These are phyloP conservation scores for Hypoxylon fuscum DNA, from an alignment of 495 filamentous ascomycete genomes.

Conservation along the genomic window DNA sequence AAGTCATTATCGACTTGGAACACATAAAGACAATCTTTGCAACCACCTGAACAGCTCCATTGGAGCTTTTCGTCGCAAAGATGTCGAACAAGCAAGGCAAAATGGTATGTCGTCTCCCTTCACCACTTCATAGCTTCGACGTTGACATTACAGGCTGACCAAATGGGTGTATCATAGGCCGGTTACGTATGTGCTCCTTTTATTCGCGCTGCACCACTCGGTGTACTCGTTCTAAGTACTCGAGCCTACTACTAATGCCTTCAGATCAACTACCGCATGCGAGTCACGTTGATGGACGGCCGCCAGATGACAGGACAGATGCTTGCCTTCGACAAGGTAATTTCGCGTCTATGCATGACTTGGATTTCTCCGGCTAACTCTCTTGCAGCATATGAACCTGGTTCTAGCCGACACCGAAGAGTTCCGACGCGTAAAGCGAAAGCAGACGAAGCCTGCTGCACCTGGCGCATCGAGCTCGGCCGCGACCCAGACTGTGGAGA, in stretches of 20 bases:
- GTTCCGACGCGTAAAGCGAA: conserved; percentile 93
- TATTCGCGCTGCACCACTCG: conserved; percentile 10
- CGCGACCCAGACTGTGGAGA: conserved; percentile 71
- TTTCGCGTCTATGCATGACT: not conserved
- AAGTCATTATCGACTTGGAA: conserved; percentile 44
- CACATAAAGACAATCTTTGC: conserved; percentile 61
- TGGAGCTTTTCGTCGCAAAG: conserved; percentile 66
- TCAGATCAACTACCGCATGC: conserved; percentile 99
- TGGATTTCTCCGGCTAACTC: conserved; percentile 33
- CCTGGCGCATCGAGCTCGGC: conserved; percentile 65
- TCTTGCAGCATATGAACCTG: conserved; percentile 92
- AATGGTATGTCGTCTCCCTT: conserved; percentile 80
- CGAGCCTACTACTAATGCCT: conserved; percentile 53
- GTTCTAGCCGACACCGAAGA: conserved; percentile 99
- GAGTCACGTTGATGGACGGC: conserved; percentile 93
- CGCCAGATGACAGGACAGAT: conserved; percentile 97
- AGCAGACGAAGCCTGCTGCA: conserved; percentile 78
- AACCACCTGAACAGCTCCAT: conserved; percentile 66
- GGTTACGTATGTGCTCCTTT: conserved; percentile 83
- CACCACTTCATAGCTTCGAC: conserved; percentile 51
- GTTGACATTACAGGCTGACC: conserved; percentile 80
- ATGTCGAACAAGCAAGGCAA: conserved; percentile 98
- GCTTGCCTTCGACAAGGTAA: conserved; percentile 96
- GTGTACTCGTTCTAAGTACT: conserved; percentile 1
- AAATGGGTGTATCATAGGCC: conserved; percentile 69